phyloP scores from a whole-genome alignment of 352 stramenopile species.

The Thraustochytrium striatum region DNA sequence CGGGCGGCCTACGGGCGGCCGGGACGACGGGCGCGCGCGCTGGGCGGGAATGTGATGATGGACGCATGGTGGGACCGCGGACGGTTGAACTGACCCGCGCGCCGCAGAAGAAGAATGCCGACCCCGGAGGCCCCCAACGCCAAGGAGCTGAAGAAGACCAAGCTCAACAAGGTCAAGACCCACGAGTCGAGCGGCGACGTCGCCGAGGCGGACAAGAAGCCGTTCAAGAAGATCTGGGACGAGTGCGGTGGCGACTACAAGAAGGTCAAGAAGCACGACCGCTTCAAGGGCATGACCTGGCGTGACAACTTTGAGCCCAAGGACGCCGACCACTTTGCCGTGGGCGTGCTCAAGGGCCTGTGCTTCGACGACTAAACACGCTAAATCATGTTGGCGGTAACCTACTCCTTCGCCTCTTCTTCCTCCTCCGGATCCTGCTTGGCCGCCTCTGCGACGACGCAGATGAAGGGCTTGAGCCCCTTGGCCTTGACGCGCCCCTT shows the following conservation, averaged over 20 bases:
- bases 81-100: too few species aligned
- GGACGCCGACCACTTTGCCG: constrained; percentile 3
- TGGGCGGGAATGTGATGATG: too few species aligned
- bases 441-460: background rate
- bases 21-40: too few species aligned
- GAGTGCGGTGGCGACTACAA: constrained; percentile 17
- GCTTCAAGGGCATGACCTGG: constrained; percentile 39
- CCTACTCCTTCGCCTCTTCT: too few species aligned
- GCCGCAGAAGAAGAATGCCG: background rate
- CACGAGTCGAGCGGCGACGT: constrained; percentile 12
- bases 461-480: background rate
- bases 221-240: constrained; percentile 33
- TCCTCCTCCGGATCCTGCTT: background rate
- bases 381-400: too few species aligned
- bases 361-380: constrained; percentile 37
- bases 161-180: constrained; percentile 42
- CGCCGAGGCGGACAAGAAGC: constrained; percentile 22
- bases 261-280: background rate
- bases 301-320: constrained; percentile 25
- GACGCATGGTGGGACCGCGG: too few species aligned
- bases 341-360: constrained; percentile 43
- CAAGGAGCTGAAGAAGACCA: background rate
- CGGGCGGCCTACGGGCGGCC: too few species aligned
- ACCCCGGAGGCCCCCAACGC: constrained; percentile 21
- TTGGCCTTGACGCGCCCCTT: background rate